Evolutionary conservation across 75 land plant species (phyloP).

Genomic region (Cupressus sempervirens): DNA sequence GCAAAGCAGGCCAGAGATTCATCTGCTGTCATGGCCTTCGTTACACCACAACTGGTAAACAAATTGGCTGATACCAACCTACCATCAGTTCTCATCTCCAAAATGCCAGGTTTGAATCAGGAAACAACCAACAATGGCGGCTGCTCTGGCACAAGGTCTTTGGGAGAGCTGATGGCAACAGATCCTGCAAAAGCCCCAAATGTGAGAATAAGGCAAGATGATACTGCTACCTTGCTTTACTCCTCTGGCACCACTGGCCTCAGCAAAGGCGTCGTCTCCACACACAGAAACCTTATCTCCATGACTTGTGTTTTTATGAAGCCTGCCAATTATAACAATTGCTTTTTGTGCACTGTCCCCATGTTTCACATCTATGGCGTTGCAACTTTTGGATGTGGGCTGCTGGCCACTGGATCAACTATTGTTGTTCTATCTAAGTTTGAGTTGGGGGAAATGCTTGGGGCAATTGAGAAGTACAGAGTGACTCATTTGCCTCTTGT

Average conservation of each 20-base stretch:
- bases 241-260: conserved; percentile 89
- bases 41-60: conserved; percentile 33
- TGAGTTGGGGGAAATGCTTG: conserved; percentile 66
- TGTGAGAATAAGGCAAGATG: conserved; percentile 15
- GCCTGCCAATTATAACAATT: not conserved
- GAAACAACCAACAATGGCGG: conserved; percentile 9
- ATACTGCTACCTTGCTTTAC: conserved; percentile 53
- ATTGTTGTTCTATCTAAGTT: conserved; percentile 63
- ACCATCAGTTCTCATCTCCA: conserved; percentile 26
- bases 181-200: conserved; percentile 2
- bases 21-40: conserved; percentile 53
- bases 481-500: conserved; percentile 69
- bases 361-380: conserved; percentile 95
- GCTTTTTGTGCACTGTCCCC: conserved; percentile 67
- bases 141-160: conserved; percentile 15
- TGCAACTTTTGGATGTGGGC: conserved; percentile 41
- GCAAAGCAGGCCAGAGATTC: conserved; percentile 73
- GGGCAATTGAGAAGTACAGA: conserved; percentile 43
- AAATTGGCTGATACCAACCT: conserved; percentile 37
- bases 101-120: not conserved
- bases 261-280: conserved; percentile 81
- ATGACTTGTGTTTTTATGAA: conserved; percentile 31
- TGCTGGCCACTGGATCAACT: conserved; percentile 52
- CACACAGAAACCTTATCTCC: conserved; percentile 77
- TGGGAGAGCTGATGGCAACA: not conserved